Evolutionary conservation across 805 yeast species (phyloP).

Genomic region (Cyberlindnera petersonii): DNA sequence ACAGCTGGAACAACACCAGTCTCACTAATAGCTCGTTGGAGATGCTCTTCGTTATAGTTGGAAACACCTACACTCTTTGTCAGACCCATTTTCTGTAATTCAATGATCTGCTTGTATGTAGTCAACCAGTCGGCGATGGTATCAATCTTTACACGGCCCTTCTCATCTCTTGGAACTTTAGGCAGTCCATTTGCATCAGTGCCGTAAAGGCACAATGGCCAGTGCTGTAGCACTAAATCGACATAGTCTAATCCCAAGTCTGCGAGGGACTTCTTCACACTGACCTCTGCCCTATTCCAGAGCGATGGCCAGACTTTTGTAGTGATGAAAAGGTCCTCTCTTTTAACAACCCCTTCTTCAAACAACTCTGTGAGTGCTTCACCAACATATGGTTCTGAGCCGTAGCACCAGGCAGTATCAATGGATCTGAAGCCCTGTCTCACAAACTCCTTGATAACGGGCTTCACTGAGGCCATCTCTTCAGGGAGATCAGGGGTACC

Average conservation of each 20-base stretch:
- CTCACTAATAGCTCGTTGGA: slow-evolving; percentile 39
- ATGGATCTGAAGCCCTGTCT: slow-evolving; percentile 65
- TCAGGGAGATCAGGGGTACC: slow-evolving; percentile 59
- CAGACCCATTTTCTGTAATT: slow-evolving; percentile 44
- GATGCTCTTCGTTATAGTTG: slow-evolving; percentile 40
- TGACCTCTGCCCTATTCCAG: slow-evolving; percentile 47
- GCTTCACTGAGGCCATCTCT: slow-evolving; percentile 42
- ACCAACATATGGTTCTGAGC: slow-evolving; percentile 57
- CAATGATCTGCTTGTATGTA: slow-evolving; percentile 60
- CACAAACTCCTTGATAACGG: slow-evolving; percentile 38
- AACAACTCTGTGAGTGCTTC: slow-evolving; percentile 46
- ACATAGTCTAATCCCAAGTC: slow-evolving; percentile 68
- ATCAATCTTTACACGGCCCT: slow-evolving; percentile 33
- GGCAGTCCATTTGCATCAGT: slow-evolving; percentile 56
- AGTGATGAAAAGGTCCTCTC: slow-evolving; percentile 64
- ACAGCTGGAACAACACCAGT: slow-evolving; percentile 49
- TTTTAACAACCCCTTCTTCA: slow-evolving; percentile 35
- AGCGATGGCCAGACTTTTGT: slow-evolving; percentile 67
- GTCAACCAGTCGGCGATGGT: slow-evolving; percentile 38
- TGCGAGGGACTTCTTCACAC: slow-evolving; percentile 53
- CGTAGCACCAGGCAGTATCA: slow-evolving; percentile 71
- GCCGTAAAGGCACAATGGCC: slow-evolving; percentile 69
- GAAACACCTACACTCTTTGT: slow-evolving; percentile 57
- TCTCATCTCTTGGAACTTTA: slow-evolving; percentile 32
- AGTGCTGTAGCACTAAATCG: slow-evolving; percentile 74